Evolutionary conservation across 169 alveolate species (phyloP).

Genomic region (Plasmodium chabaudi): DNA sequence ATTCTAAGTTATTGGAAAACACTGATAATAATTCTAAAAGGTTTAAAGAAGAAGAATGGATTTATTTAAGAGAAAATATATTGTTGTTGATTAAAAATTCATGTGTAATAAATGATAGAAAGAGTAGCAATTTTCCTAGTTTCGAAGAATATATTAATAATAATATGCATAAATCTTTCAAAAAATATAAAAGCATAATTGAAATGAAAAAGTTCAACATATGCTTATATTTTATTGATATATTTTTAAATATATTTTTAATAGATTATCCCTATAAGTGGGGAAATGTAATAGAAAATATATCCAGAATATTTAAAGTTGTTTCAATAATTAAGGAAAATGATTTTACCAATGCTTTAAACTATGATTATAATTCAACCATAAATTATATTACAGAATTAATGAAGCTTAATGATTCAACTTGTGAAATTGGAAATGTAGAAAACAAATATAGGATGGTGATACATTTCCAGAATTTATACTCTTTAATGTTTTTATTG

Average conservation of each 20-base stretch:
- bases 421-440: slow-evolving; percentile 10
- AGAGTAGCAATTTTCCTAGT: slow-evolving; percentile 2
- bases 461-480: slow-evolving; percentile 46
- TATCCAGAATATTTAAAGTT: slow-evolving; percentile 44
- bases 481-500: slow-evolving; percentile 44
- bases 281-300: slow-evolving; percentile 40
- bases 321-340: slow-evolving; percentile 31
- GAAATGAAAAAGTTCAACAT: slow-evolving; percentile 66
- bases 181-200: slow-evolving; percentile 52
- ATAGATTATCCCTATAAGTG: slow-evolving; percentile 63
- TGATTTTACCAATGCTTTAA: slow-evolving; percentile 30
- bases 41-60: slow-evolving; percentile 56
- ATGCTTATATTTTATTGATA: slow-evolving; percentile 74
- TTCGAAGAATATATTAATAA: slow-evolving; percentile 26
- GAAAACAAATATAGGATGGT: slow-evolving; percentile 23
- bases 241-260: slow-evolving; percentile 50
- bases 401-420: not conserved
- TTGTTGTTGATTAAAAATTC: slow-evolving; percentile 51
- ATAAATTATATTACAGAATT: slow-evolving; percentile 31
- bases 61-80: slow-evolving; percentile 50
- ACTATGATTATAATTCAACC: slow-evolving; percentile 39
- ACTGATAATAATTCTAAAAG: slow-evolving; percentile 17
- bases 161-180: slow-evolving; percentile 63
- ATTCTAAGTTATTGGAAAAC: slow-evolving; percentile 31
- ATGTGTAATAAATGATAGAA: slow-evolving; percentile 33